These are phyloP conservation scores for Amesomyces nigricolor DNA, from an alignment of 2,329 filamentous ascomycete genomes.

Conservation along the genomic window DNA sequence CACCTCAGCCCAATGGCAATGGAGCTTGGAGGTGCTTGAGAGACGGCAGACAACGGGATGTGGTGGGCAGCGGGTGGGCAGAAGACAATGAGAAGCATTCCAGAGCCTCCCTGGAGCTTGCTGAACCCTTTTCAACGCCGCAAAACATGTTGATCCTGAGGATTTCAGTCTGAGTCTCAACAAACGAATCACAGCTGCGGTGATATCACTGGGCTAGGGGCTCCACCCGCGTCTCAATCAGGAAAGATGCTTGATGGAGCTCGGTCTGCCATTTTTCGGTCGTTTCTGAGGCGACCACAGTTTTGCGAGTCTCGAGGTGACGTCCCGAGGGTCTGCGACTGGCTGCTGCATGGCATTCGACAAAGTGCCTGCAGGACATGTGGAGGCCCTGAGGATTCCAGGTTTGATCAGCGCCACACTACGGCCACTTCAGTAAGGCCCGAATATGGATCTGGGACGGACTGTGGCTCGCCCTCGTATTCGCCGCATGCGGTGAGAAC, in stretches of 20 bases:
- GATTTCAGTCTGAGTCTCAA: constrained; percentile 3
- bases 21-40: background rate
- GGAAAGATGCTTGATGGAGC: background rate
- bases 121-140: too few relatives aligned
- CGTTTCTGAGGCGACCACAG: background rate
- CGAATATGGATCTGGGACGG: too few relatives aligned
- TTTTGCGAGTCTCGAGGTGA: too few relatives aligned
- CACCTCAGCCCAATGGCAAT: background rate
- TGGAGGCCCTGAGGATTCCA: too few relatives aligned
- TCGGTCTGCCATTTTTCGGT: background rate
- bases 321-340: too few relatives aligned
- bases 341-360: background rate
- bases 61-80: background rate
- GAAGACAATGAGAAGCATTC: background rate
- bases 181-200: constrained; percentile 17
- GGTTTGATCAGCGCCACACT: too few relatives aligned
- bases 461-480: constrained; percentile 3
- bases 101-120: background rate
- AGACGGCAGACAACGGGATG: background rate
- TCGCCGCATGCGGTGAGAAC: background rate
- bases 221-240: background rate
- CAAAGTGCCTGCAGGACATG: too few relatives aligned
- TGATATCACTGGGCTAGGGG: constrained; percentile 2
- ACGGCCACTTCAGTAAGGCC: too few relatives aligned
- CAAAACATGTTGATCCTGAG: background rate